Evolutionary conservation across 177 flowering plant species (phyloP), one percentile per base, ranked within the genome.

Genomic region (Telopea speciosissima): DNA sequence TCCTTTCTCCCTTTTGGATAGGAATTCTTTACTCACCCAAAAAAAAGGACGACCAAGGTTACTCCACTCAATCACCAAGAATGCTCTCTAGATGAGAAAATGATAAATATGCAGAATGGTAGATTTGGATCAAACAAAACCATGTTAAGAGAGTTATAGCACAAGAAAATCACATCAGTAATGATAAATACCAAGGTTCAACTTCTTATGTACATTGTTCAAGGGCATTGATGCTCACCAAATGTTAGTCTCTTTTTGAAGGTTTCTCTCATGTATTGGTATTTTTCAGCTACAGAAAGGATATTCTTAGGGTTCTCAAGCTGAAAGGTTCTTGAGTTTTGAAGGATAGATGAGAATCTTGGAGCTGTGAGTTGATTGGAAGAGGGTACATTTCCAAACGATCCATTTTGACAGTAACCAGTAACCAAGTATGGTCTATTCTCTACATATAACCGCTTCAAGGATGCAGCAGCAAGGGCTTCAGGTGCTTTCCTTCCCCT

Each of bases 401-500:
- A 78, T 65, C 80, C 81, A 75, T 84, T 92, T 68, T 79, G 90
- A 73, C 85, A 74, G 75, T 70, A 80, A 42, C 98, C 96, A 75
- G 84, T 79, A 72, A 90, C 90, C 80, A 96, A 74, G 74, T 93
- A 85, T 63, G 98, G 91, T 73, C 78, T 86, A 76, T 96, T 89
- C 79, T 93, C 95, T 19, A 93, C 90, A 85, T 81, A 96, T 72
- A 89, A 82, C n/a, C 92, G 89, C 78, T 96, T 96, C 68, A 79
- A 82, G n/a, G 97, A 90, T 71, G 94, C 92, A 76, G 98, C 96
- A 74, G 92, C 88, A 67, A 90, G 86, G 61, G 83, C 93, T 81
- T 90, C 98, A 61, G 98, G 98, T 79, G 88, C 99, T 79, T 93
- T 90, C 60, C 90, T 78, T 31, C 97, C 99, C 73, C 98, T 84